Evolutionary conservation across 108 stramenopile species (phyloP).

Genomic region (Tribonema minus): DNA sequence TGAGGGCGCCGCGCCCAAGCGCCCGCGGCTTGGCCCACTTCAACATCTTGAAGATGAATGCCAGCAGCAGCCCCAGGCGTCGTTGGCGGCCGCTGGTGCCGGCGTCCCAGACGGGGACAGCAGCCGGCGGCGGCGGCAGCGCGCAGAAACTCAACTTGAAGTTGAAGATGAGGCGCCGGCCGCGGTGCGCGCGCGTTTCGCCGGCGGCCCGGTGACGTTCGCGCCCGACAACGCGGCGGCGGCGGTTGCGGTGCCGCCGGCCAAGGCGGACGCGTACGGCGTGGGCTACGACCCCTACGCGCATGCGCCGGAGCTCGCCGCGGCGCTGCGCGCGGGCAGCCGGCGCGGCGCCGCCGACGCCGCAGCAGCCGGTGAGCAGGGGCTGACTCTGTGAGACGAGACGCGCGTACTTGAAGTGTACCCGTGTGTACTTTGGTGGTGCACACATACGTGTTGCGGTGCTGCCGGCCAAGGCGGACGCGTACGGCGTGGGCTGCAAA

Average conservation of each 20-base stretch:
- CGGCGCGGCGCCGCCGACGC: too few relatives aligned
- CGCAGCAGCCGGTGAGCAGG: too few relatives aligned
- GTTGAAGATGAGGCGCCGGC: background rate
- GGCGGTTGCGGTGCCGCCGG: background rate
- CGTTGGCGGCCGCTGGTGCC: too few relatives aligned
- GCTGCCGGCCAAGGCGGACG: constrained; percentile 10
- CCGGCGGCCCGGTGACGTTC: constrained; percentile 17
- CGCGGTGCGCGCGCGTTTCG: background rate
- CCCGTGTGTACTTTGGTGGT: too few relatives aligned
- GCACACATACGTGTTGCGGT: too few relatives aligned
- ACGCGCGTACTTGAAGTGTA: too few relatives aligned
- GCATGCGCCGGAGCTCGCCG: constrained; percentile 25
- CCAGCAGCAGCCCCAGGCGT: constrained; percentile 3
- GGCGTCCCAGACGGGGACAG: background rate
- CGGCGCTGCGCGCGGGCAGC: background rate
- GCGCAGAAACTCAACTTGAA: background rate
- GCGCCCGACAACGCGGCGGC: constrained; percentile 7
- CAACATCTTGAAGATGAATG: background rate
- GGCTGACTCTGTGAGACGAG: too few relatives aligned
- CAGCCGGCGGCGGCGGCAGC: background rate
- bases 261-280: constrained; percentile 33
- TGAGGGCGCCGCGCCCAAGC: constrained; percentile 14
- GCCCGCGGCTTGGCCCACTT: constrained; percentile 1
- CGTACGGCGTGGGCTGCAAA: constrained; percentile 34
- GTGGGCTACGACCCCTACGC: constrained; percentile 31